Conservation (phyloP, 257 asterid species). For the Solanum virginianum region DNA sequence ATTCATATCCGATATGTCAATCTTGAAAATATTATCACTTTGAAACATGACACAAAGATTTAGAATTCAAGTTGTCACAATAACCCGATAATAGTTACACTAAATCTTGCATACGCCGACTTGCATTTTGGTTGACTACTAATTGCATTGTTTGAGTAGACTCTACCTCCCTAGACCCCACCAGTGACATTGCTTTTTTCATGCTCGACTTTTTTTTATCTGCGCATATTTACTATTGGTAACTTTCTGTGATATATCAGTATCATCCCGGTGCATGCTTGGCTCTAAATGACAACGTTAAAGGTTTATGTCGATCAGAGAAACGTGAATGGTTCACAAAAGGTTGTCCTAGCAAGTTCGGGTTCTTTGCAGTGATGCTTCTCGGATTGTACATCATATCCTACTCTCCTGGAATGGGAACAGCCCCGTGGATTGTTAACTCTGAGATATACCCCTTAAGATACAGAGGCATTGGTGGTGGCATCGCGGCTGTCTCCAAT, state of each 20-base stretch:
- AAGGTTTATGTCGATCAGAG: slow-evolving; percentile 20
- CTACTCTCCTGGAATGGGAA: slow-evolving; percentile 70
- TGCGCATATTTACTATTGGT: neutral
- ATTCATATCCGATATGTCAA: neutral
- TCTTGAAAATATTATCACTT: neutral
- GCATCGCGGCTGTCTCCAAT: slow-evolving; percentile 72
- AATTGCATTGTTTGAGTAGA: neutral
- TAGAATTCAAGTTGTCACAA: neutral
- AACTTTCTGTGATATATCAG: slow-evolving; percentile 5
- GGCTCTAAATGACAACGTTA: slow-evolving; percentile 1
- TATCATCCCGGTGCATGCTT: slow-evolving; percentile 62
- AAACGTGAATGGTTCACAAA: slow-evolving; percentile 47
- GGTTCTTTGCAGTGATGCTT: slow-evolving; percentile 40
- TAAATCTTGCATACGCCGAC: neutral
- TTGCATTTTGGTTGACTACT: neutral
- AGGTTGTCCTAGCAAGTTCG: slow-evolving; percentile 73
- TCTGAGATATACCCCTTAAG: slow-evolving; percentile 68
- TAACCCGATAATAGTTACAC: neutral
- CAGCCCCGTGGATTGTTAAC: slow-evolving; percentile 77
- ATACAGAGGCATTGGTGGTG: slow-evolving; percentile 68
- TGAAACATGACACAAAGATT: neutral
- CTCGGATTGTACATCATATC: slow-evolving; percentile 57
- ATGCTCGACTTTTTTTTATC: neutral
- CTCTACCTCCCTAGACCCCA: neutral
- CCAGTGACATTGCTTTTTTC: neutral